Base-by-base conservation (phyloP, 768 basidiomycete species). In the Tulasnella sp. region DNA sequence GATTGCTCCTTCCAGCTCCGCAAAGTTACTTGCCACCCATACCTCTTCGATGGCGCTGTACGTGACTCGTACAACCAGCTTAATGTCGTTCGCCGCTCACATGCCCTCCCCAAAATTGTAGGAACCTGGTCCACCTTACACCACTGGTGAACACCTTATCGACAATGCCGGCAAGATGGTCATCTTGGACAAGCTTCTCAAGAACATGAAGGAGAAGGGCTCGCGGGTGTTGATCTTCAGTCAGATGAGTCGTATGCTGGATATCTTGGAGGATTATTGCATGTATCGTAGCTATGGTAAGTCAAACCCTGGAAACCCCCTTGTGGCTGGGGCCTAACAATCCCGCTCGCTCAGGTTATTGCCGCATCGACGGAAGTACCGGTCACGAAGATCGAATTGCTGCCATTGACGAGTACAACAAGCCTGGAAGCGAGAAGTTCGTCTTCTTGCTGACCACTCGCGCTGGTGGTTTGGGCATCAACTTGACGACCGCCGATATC, bases 101-200 rank as follows among this genome's bases (percentile, higher is more conserved):
- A 37, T 70, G n/a, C 36, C 71, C 39, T n/a, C 22, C 38, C 39
- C 58, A 22, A 39, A 19, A 54, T 22, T 74, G 37, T 71, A 92
- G 91, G 97, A 99, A 85, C 97, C 97, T 1, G 97, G 97, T 38
- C 97, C 97, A 0, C 97, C 97, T 0, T 99, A 96, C 83, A 99
- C 96, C 3, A 99, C 97, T 0, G 97, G 98, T 82, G 96, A 97
- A 82, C 97, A 99, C 82, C 87, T 99, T 49, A 87, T 99, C 79
- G 87, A 96, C 79, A 97, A 97, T 81, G 93, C 89, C 0, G 97
- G 97, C 45, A 99, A 99, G 85, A 98, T 99, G 97, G 85, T 97
- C 74, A 96, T 99, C 77, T 88, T 99, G 37, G 96, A 99, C 85
- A 98, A 95, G 83, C 86, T 99, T 0, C 88, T 99, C 25, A 85